Evolutionary conservation across 768 basidiomycete species (phyloP), one percentile per base, ranked within the genome.

Genomic region (Rubroboletus satanas): DNA sequence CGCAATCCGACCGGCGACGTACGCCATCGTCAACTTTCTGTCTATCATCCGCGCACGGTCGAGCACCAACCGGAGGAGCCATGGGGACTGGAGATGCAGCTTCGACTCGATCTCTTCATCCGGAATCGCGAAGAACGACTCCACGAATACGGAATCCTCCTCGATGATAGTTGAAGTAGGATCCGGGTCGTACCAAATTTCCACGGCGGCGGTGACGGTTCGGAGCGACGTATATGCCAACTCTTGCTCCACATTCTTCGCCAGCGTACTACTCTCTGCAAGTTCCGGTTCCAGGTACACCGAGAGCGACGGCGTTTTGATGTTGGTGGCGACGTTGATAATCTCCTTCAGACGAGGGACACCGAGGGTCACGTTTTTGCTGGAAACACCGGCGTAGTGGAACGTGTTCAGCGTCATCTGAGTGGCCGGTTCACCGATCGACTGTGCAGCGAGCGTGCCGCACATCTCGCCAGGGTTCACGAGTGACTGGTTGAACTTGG

Each of bases 381-480:
- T 93, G n/a, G 97, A 96, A 26, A 99, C 97, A 87, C 97, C 97
- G 57, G 97, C 97, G 70, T 98, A 98, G 74, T 99, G 97, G 90
- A 98, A 99, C 0, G 96, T 98, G 72, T 99, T 99, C 55, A 99
- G 74, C 7, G 97, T 98, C 97, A 99, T 98, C 75, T 99, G 97
- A 0, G 97, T 99, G 5, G 97, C 97, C 0, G 97, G 97, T 77
- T 98, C 97, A 72, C 97, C 97, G 61, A 98, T 99, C 0, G 97
- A 98, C 75, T 99, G 97, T 0, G 97, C 97, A 36, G 96, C 89
- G 21, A 98, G 82, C 0, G 94, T 97, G 42, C 97, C 97, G 61
- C 97, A 98, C 97, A 99, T 99, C 74, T 98, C 97, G 43, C 96
- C 95, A 0, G 97, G 92, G 64, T 97, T 89, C 10, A 83, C 93